These are phyloP conservation scores for Nakazawaea peltata DNA, from an alignment of 805 yeast genomes.

Conservation along the genomic window DNA sequence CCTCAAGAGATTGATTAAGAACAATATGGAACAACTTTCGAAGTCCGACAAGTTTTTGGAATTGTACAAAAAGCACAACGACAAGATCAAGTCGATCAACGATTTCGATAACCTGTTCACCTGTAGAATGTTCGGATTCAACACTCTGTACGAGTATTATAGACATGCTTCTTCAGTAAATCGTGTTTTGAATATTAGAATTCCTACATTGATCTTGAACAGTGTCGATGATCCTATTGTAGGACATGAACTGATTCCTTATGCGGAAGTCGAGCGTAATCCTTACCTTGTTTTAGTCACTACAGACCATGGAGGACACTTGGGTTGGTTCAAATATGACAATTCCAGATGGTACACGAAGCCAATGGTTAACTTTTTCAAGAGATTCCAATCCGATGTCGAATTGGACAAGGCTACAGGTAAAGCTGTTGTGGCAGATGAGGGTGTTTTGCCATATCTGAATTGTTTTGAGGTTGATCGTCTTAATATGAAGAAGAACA, in stretches of 20 bases:
- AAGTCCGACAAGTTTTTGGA: slow-evolving; percentile 19
- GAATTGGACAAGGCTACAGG: slow-evolving; percentile 10
- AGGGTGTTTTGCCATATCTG: not conserved
- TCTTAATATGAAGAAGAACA: not conserved
- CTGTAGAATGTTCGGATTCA: slow-evolving; percentile 57
- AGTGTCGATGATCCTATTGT: slow-evolving; percentile 73
- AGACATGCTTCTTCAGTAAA: slow-evolving; percentile 49
- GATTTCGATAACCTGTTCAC: slow-evolving; percentile 65
- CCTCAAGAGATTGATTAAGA: slow-evolving; percentile 31
- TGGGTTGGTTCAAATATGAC: slow-evolving; percentile 62
- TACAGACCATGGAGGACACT: slow-evolving; percentile 71
- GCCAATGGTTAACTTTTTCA: slow-evolving; percentile 38
- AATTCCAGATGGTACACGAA: slow-evolving; percentile 62
- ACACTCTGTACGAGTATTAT: slow-evolving; percentile 59
- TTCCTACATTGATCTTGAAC: slow-evolving; percentile 59
- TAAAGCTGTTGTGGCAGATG: not conserved
- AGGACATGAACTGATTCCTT: slow-evolving; percentile 44
- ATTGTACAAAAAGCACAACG: slow-evolving; percentile 15
- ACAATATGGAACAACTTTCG: slow-evolving; percentile 31
- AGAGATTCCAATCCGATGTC: slow-evolving; percentile 22
- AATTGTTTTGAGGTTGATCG: not conserved
- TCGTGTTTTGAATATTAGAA: slow-evolving; percentile 41
- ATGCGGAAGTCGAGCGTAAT: slow-evolving; percentile 38
- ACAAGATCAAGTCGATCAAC: slow-evolving; percentile 26
- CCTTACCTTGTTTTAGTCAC: slow-evolving; percentile 53